Base-by-base conservation (phyloP, 352 stramenopile genomes). In the Phytopythium montanum region DNA sequence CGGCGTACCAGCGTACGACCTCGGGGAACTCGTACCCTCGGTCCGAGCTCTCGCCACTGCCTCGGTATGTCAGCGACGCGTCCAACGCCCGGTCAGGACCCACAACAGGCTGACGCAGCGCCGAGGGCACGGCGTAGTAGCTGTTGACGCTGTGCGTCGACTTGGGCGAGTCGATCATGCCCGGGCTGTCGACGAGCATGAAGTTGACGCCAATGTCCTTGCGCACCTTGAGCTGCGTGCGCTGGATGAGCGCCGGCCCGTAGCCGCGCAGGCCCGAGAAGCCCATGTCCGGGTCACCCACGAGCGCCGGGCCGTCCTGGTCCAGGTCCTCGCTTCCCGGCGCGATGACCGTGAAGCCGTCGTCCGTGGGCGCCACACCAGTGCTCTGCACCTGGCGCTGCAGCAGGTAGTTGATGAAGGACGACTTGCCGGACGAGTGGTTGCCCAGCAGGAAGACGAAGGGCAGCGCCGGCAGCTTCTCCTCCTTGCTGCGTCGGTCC, bases 381-480 rank as follows among this genome's bases (percentile, higher is more conserved):
- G 97, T 98, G 41, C 86, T 98, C 87, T 99, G 97, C 55, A 99
- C 90, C 31, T 94, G 76, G 18, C 96, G 80, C 60, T 97, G 85
- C 23, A 99, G 66, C 33, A 99, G 73, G 65, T 99, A 98, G 75
- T 99, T 99, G 73, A 99, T 99, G 64, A 99, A 99, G 34, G 87
- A 97, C 4, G 89, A 98, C 73, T 99, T 99, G 55, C 97, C 98
- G 6, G 85, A 98, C 59, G 94, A 99, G 75, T 99, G 98, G 79
- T 99, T 99, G 26, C 98, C 98, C 21, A 99, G 81, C 28, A 99
- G 61, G 58, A 99, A 99, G 26, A 99, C 97, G 64, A 99, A 99
- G 7, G 98, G 98, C 63, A 99, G 85, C 57, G 90, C 88, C 28
- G 92, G 96, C 59, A 97, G 75, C 66, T 96, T 94, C 63, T 96